Conservation (phyloP, 257 asterid genomes). For the Solanum chmielewskii region DNA sequence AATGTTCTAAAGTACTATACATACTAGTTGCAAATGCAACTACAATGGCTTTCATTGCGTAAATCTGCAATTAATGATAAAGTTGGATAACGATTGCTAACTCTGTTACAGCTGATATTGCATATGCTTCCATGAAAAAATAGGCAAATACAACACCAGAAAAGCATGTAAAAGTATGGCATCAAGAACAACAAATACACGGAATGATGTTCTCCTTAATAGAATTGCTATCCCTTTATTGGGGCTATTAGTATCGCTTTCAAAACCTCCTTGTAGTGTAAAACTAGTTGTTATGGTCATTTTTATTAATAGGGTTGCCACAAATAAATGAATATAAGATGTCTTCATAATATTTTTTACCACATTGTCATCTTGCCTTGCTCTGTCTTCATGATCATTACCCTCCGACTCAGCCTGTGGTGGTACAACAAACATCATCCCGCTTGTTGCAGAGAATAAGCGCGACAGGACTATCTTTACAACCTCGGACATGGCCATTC, state of each 20-base stretch:
- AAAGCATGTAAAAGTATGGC: too few relatives aligned
- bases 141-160: too few relatives aligned
- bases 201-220: too few relatives aligned
- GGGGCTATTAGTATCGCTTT: not conserved
- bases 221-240: not conserved
- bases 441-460: not conserved
- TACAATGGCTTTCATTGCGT: too few relatives aligned
- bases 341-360: not conserved
- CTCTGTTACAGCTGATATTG: too few relatives aligned
- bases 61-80: too few relatives aligned
- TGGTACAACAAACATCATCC: not conserved
- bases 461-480: not conserved
- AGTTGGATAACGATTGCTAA: too few relatives aligned
- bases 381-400: not conserved
- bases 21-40: too few relatives aligned
- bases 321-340: not conserved
- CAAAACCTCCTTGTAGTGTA: constrained; percentile 1
- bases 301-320: not conserved
- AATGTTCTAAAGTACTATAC: too few relatives aligned
- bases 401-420: not conserved
- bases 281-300: not conserved
- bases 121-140: too few relatives aligned
- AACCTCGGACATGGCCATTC: not conserved
- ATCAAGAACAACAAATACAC: too few relatives aligned
- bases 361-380: not conserved